Evolutionary conservation across 805 yeast species (phyloP).

Genomic region (Wickerhamomyces canadensis): DNA sequence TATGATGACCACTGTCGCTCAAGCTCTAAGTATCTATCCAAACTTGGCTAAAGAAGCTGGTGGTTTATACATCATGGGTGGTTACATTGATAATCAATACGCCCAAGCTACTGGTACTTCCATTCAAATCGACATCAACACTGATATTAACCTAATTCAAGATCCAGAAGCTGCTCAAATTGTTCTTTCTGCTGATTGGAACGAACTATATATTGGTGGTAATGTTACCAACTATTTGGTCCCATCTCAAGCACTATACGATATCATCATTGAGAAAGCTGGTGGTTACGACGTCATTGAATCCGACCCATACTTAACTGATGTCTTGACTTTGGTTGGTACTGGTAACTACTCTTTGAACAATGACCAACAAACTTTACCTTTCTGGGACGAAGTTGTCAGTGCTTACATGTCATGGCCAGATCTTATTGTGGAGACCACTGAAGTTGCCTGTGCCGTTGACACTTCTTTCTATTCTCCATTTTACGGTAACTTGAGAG

Average conservation of each 20-base stretch:
- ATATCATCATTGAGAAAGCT: slow-evolving; percentile 30
- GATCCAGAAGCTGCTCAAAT: slow-evolving; percentile 43
- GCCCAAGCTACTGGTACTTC: slow-evolving; percentile 29
- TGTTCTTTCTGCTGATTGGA: slow-evolving; percentile 36
- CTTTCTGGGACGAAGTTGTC: slow-evolving; percentile 40
- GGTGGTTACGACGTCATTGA: slow-evolving; percentile 27
- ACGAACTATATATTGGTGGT: slow-evolving; percentile 33
- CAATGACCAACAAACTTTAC: slow-evolving; percentile 31
- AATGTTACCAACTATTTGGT: slow-evolving; percentile 36
- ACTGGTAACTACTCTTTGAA: slow-evolving; percentile 31
- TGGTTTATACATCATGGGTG: slow-evolving; percentile 39
- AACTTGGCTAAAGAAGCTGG: slow-evolving; percentile 33
- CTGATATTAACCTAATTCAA: slow-evolving; percentile 38
- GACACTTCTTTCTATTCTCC: slow-evolving; percentile 37
- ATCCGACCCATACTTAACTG: slow-evolving; percentile 25
- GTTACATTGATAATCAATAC: slow-evolving; percentile 36
- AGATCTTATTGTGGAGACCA: slow-evolving; percentile 27
- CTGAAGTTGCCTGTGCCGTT: slow-evolving; percentile 30
- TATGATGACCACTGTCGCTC: slow-evolving; percentile 40
- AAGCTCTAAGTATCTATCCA: slow-evolving; percentile 36
- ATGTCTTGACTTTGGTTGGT: slow-evolving; percentile 27
- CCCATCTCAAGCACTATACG: slow-evolving; percentile 34
- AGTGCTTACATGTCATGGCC: slow-evolving; percentile 33
- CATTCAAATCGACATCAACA: slow-evolving; percentile 32
- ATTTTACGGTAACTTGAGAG: slow-evolving; percentile 35